These are phyloP conservation scores for Cercospora berteroae DNA, from an alignment of 2,329 filamentous ascomycete species.

Conservation along the genomic window DNA sequence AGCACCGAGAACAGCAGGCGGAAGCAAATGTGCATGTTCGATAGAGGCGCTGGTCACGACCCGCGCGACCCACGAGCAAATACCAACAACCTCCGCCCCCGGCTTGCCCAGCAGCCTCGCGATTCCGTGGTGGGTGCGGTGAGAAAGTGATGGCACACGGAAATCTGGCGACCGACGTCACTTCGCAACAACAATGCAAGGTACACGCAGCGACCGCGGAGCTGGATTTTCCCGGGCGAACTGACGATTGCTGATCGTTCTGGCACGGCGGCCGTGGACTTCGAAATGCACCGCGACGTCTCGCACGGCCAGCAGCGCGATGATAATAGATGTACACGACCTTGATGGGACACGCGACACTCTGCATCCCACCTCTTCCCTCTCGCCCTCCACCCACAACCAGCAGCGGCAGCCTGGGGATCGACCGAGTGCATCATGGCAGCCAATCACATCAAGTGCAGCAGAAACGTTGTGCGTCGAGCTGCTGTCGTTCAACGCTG, in stretches of 20 bases:
- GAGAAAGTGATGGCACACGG: neutral
- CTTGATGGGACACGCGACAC: neutral
- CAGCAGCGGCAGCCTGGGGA: neutral
- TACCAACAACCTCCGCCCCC: neutral
- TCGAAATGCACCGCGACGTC: neutral
- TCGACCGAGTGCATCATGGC: neutral
- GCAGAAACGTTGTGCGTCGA: conserved; percentile 7
- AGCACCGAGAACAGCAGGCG: conserved; percentile 13
- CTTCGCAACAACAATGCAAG: neutral
- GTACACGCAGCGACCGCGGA: neutral
- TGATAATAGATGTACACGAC: neutral
- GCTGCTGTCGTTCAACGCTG: conserved; percentile 3
- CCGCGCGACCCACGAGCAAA: neutral
- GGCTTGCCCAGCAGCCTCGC: neutral
- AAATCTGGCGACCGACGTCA: conserved; percentile 5
- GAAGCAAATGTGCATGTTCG: conserved; percentile 6
- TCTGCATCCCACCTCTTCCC: neutral
- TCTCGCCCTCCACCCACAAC: neutral
- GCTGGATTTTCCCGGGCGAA: neutral
- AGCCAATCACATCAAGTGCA: conserved; percentile 4
- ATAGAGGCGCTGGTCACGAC: neutral
- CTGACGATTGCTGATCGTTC: neutral
- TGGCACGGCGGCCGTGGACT: neutral
- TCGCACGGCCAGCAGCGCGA: neutral
- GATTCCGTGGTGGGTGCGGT: neutral